These are phyloP conservation scores for Sporothrix pseudoabietina DNA, from an alignment of 2,329 filamentous ascomycete species.

Conservation along the genomic window DNA sequence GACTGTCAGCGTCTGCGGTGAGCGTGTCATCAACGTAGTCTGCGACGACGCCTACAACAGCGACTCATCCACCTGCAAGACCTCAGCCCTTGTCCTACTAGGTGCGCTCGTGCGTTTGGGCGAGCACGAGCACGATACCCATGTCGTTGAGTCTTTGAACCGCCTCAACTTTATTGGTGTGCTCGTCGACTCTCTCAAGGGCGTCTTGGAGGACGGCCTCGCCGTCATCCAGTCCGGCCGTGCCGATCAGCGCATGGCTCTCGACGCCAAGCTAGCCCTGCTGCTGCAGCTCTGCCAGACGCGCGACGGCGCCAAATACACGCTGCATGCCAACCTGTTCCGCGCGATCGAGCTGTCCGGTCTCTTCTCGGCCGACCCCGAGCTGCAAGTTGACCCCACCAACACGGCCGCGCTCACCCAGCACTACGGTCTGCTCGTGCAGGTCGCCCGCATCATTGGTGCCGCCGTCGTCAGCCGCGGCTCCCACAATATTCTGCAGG, in stretches of 20 bases:
- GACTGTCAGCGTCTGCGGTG: constrained; percentile 68
- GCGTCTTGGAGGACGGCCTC: constrained; percentile 72
- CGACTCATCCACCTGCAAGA: constrained; percentile 74
- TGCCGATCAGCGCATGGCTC: constrained; percentile 53
- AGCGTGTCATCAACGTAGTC: constrained; percentile 78
- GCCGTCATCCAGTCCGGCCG: constrained; percentile 46
- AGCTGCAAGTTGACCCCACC: constrained; percentile 71
- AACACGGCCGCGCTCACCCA: constrained; percentile 59
- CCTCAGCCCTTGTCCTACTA: constrained; percentile 83
- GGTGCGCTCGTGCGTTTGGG: constrained; percentile 75
- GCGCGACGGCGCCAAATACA: constrained; percentile 76
- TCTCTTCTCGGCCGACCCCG: constrained; percentile 88
- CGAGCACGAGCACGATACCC: constrained; percentile 68
- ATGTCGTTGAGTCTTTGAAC: constrained; percentile 77
- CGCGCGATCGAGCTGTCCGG: constrained; percentile 75
- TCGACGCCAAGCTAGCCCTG: constrained; percentile 75
- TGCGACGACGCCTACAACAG: constrained; percentile 93
- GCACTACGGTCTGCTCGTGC: constrained; percentile 82
- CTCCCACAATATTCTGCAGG: constrained; percentile 78
- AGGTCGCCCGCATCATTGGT: constrained; percentile 78
- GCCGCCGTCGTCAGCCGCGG: constrained; percentile 81
- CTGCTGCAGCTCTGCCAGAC: constrained; percentile 84
- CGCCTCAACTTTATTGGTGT: constrained; percentile 89
- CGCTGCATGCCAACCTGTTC: constrained; percentile 90
- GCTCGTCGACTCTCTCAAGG: constrained; percentile 82